These are phyloP conservation scores for Fomes fomentarius DNA, from an alignment of 1,284 basidiomycete species.

Conservation along the genomic window DNA sequence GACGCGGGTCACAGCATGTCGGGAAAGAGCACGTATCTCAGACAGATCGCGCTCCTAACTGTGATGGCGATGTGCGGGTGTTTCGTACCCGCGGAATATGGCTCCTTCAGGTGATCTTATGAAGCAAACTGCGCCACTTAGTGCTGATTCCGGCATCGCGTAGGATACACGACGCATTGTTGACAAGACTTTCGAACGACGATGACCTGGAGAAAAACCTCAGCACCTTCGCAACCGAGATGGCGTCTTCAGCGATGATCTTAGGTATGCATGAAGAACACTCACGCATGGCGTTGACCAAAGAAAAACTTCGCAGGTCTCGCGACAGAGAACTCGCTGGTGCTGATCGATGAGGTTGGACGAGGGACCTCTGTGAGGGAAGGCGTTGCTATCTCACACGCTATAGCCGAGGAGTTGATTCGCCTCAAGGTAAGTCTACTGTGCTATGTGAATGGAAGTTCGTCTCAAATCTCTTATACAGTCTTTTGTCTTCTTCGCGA, in stretches of 20 bases:
- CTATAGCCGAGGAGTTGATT: slow-evolving; percentile 89
- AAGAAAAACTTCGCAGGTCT: slow-evolving; percentile 54
- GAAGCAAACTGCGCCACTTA: not conserved
- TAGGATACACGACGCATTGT: slow-evolving; percentile 80
- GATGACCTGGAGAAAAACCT: slow-evolving; percentile 87
- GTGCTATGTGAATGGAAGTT: not conserved
- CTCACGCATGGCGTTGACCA: not conserved
- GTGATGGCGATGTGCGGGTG: slow-evolving; percentile 90
- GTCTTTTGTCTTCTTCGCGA: slow-evolving; percentile 90
- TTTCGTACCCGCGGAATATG: slow-evolving; percentile 91
- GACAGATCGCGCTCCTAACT: slow-evolving; percentile 82
- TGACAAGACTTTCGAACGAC: slow-evolving; percentile 91
- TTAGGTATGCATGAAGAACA: no score
- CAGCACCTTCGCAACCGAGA: slow-evolving; percentile 93
- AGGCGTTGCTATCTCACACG: slow-evolving; percentile 89
- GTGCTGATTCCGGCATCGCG: not conserved
- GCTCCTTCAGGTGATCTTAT: slow-evolving; percentile 68
- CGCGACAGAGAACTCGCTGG: slow-evolving; percentile 72
- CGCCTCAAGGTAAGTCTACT: slow-evolving; percentile 59
- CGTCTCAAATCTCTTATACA: slow-evolving; percentile 33
- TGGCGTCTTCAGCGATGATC: slow-evolving; percentile 90
- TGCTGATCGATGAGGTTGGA: slow-evolving; percentile 91
- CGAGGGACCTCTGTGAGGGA: slow-evolving; percentile 87
- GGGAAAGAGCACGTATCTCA: slow-evolving; percentile 93
- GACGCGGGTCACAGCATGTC: slow-evolving; percentile 10